Base-by-base conservation (phyloP, 2,329 filamentous ascomycete species). In the Elsinoe perseae region DNA sequence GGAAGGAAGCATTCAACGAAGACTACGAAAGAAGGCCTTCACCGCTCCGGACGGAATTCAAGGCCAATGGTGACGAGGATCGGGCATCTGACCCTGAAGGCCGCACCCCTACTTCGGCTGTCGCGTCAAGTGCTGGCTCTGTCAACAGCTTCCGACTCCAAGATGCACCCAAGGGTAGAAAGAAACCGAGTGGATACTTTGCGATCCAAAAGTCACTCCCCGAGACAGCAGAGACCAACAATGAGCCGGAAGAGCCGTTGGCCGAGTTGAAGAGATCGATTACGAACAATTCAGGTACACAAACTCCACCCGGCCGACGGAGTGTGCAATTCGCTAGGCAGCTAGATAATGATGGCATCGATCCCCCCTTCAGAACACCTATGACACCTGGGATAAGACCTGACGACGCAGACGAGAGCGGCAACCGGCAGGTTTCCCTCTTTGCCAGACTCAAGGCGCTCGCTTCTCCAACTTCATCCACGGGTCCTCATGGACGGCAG, bases 371-470 rank as follows among this genome's bases (percentile, higher is more conserved):
- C 20, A 56, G 50, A 2, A 36, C 55, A 14, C 57, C 59, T 14
- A 30, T 83, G 61, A 80, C 79, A 28, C 78, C 83, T 58, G 78
- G 85, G 42, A 78, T 81, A 30, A 89, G 86, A 3, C 80, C 80
- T 73, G 83, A 86, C 0, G 76, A 77, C 44, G 83, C 86, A 53
- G 77, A 72, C n/a, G 86, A 87, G 34, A 75, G 73, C 57, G 85
- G 83, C 69, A 80, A 80, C 20, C 77, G 78, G 58, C 75, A 65
- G 27, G 75, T 80, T 56, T 80, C 80, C 20, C 78, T 95, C 61
- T 89, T 95, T 71, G 85, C 85, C 16, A 90, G 86, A 68, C 71
- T 95, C 60, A 89, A 87, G 67, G 85, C 87, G 2, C 74, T 95
- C 56, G 82, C 87, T 20, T 80, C 77, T 9, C 74, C 77, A 0